phyloP scores from a whole-genome alignment of 495 filamentous ascomycete genomes.

The Tuber umbilicatum region DNA sequence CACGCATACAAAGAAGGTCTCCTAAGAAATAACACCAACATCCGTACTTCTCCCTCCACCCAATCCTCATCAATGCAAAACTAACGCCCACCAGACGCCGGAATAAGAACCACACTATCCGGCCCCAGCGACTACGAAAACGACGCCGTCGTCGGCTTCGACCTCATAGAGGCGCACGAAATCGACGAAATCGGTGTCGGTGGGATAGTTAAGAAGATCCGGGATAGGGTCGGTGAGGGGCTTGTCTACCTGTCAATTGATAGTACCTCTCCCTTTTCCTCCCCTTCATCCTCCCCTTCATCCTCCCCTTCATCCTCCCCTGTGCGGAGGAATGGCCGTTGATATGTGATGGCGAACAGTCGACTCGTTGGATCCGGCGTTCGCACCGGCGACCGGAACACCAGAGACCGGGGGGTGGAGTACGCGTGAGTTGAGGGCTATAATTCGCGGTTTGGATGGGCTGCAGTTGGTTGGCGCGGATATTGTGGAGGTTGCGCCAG shows the following conservation, averaged over 20 bases:
- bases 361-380: conserved; percentile 79
- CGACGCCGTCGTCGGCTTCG: conserved; percentile 76
- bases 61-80: not conserved
- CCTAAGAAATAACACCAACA: conserved; percentile 71
- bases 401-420: conserved; percentile 84
- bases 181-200: conserved; percentile 66
- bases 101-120: conserved; percentile 70
- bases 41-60: conserved; percentile 49
- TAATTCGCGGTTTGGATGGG: conserved; percentile 65
- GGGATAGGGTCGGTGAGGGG: conserved; percentile 62
- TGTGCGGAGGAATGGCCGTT: not conserved
- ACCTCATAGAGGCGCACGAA: conserved; percentile 72
- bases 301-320: not conserved
- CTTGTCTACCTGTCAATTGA: conserved; percentile 82
- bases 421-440: conserved; percentile 68
- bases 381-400: conserved; percentile 77
- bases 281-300: too few relatives aligned
- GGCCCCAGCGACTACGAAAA: conserved; percentile 71
- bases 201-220: conserved; percentile 69
- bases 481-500: conserved; percentile 68
- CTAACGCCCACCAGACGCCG: conserved; percentile 45
- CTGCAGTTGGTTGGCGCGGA: conserved; percentile 73
- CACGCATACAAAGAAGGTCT: conserved; percentile 64
- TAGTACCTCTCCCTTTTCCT: conserved; percentile 39
- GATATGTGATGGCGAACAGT: conserved; percentile 37